A percentile compares a stretch with the other conserved stretches of the same genome.
phyloP scores from a whole-genome alignment of 1,284 basidiomycete genomes.

The Melampsora abietis-canadensis region DNA sequence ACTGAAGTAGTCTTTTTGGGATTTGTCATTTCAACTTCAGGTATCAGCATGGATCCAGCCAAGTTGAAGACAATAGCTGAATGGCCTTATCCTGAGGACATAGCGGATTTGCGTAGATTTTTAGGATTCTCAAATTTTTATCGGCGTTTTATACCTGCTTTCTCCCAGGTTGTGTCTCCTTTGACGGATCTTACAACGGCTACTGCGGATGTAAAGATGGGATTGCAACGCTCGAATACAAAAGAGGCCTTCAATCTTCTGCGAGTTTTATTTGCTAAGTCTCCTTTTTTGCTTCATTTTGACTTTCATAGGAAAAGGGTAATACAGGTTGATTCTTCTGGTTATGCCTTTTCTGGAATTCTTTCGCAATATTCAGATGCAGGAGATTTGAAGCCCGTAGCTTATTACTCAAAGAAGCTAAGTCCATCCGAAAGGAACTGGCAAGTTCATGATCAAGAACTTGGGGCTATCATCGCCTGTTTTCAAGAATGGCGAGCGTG shows the following conservation, averaged over 20 bases:
- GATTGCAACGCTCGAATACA: slow-evolving; percentile 47
- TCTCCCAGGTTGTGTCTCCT: slow-evolving; percentile 22
- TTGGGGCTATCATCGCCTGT: slow-evolving; percentile 1
- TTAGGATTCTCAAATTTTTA: slow-evolving; percentile 27
- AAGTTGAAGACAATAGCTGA: slow-evolving; percentile 15
- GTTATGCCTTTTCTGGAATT: not conserved
- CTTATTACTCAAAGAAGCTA: slow-evolving; percentile 5
- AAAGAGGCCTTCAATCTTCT: slow-evolving; percentile 51
- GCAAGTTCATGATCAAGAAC: slow-evolving; percentile 11
- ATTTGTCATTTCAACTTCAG: not conserved
- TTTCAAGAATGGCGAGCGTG: slow-evolving; percentile 19
- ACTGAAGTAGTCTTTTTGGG: slow-evolving; percentile 10
- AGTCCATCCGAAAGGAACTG: not conserved
- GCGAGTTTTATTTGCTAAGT: slow-evolving; percentile 45
- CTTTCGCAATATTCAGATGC: not conserved
- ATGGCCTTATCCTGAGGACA: slow-evolving; percentile 16
- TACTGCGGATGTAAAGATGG: slow-evolving; percentile 48
- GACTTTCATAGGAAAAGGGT: not conserved
- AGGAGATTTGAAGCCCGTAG: not conserved
- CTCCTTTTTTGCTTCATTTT: slow-evolving; percentile 5
- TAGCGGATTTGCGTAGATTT: not conserved
- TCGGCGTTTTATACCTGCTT: slow-evolving; percentile 43
- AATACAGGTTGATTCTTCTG: not conserved
- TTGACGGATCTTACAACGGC: slow-evolving; percentile 9
- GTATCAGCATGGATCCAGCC: slow-evolving; percentile 8